Evolutionary conservation across 2,329 filamentous ascomycete species (phyloP), one percentile per base, ranked within the genome.

Genomic region (Teratosphaeriaceae sp.): DNA sequence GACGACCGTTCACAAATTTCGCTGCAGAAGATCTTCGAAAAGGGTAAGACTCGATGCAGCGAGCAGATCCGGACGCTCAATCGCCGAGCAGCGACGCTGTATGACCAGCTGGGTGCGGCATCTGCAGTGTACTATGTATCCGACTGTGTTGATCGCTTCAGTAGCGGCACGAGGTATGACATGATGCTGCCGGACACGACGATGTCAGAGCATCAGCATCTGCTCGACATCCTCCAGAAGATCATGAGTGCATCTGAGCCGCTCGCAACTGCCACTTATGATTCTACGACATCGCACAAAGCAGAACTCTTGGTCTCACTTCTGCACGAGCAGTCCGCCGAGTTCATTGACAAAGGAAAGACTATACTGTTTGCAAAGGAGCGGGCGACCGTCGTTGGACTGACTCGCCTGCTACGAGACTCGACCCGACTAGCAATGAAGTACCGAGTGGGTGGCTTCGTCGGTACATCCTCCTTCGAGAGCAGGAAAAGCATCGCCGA

Each of bases 401-500:
- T 74, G 9, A 60, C 65, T 11, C 41, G 56, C 11, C 35, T 56
- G 1, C 44, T 59, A 8, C 36, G 43, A 3, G 35, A 13, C 19
- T 29, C 42, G 16, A 58, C 61, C 11, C 49, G 54, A 15, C 56
- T 60, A 2, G 49, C 37, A 44, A 51, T 63, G 20, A 49, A 57
- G 9, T 67, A 71, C 51, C 62, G 52, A 11, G 53, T 69, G 12
- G 71, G 64, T 24, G 71, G 71, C 2, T 79, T 80, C 43, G 67
- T 80, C 8, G 79, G 78, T 6, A 69, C 65, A 37, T 65, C 76
- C 31, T 57, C 59, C 19, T 65, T 59, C 23, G 55, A 59, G 11
- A 65, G 63, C 16, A 64, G 67, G n/a, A 70, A 70, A 24, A 67
- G 65, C 22, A 63, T 81, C 5, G 69, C 68, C 2, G 73, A 77